Percentiles rank a stretch among this genome's conserved stretches.
Evolutionary conservation across 345 rosid species (phyloP).

Genomic region (Microthlaspi erraticum): DNA sequence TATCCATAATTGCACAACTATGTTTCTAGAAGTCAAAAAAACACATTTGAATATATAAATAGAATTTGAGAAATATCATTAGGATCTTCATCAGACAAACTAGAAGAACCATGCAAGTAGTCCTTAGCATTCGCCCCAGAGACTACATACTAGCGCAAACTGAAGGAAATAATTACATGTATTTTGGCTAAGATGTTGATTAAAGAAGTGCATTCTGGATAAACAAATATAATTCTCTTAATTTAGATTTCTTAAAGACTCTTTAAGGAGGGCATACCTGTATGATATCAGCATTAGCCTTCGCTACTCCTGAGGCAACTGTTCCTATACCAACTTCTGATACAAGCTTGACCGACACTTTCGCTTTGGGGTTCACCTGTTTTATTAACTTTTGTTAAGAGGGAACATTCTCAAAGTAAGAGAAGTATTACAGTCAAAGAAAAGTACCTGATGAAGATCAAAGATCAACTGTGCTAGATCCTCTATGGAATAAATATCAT

Average conservation of each 20-base stretch:
- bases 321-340: slow-evolving; percentile 99
- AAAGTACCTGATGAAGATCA: slow-evolving; percentile 94
- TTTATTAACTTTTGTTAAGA: slow-evolving; percentile 20
- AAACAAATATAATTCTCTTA: slow-evolving; percentile 6
- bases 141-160: slow-evolving; percentile 17
- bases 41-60: slow-evolving; percentile 16
- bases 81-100: slow-evolving; percentile 7
- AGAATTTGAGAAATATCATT: slow-evolving; percentile 1
- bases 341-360: slow-evolving; percentile 97
- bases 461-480: slow-evolving; percentile 97
- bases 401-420: slow-evolving; percentile 5
- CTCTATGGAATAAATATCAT: slow-evolving; percentile 96
- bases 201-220: neutral
- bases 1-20: slow-evolving; percentile 8
- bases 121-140: neutral
- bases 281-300: slow-evolving; percentile 96
- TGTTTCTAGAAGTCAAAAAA: slow-evolving; percentile 21
- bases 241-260: neutral
- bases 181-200: slow-evolving; percentile 6
- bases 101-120: slow-evolving; percentile 19
- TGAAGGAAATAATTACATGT: slow-evolving; percentile 27
- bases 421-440: slow-evolving; percentile 23
- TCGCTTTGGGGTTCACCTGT: slow-evolving; percentile 95
- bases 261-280: slow-evolving; percentile 60
- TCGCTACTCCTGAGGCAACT: slow-evolving; percentile 98